These are phyloP conservation scores for Kwoniella shivajii DNA, from an alignment of 1,284 basidiomycete genomes.

Conservation along the genomic window DNA sequence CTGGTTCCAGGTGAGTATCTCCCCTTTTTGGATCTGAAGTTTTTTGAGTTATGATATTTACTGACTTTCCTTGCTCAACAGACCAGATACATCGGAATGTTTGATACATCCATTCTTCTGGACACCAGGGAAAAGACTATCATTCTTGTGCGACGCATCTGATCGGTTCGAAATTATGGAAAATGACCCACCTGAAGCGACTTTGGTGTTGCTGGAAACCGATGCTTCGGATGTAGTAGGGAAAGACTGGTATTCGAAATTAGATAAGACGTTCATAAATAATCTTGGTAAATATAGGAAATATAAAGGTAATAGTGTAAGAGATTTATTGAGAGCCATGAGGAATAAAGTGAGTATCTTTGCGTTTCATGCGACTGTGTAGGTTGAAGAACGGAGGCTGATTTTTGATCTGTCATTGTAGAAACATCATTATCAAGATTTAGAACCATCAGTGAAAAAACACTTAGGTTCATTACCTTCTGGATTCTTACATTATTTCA, in stretches of 20 bases:
- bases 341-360: conserved; percentile 81
- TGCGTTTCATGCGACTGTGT: conserved; percentile 2
- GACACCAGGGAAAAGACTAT: conserved; percentile 80
- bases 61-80: conserved; percentile 41
- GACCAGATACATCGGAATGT: conserved; percentile 83
- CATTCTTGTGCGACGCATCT: conserved; percentile 93
- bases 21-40: neutral
- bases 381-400: neutral
- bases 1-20: conserved; percentile 70
- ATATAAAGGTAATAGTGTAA: conserved; percentile 86
- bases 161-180: conserved; percentile 99
- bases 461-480: conserved; percentile 86
- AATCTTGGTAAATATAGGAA: conserved; percentile 96
- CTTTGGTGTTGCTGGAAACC: conserved; percentile 74
- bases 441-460: conserved; percentile 84
- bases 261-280: conserved; percentile 88
- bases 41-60: neutral
- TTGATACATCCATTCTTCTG: conserved; percentile 96
- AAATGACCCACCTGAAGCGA: conserved; percentile 78
- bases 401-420: conserved; percentile 42
- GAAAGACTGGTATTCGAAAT: conserved; percentile 78
- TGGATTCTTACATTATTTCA: conserved; percentile 91
- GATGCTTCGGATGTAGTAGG: conserved; percentile 71
- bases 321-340: conserved; percentile 88
- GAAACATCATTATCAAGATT: conserved; percentile 95